These are phyloP conservation scores for Brassica juncea DNA, from an alignment of 345 rosid genomes.

Conservation along the genomic window DNA sequence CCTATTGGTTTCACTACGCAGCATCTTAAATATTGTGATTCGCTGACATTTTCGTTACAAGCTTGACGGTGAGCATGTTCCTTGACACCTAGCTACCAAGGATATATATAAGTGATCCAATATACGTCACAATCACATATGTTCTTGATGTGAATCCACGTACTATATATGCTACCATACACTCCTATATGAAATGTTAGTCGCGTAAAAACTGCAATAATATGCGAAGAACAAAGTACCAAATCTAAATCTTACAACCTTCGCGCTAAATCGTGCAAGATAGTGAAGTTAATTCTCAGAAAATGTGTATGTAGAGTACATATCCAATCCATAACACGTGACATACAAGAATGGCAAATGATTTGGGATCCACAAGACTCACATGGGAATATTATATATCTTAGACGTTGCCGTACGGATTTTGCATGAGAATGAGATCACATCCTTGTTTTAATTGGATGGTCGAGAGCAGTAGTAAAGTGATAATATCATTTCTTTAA, in stretches of 20 bases:
- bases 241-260: not conserved
- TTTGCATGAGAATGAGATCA: constrained; percentile 31
- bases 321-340: constrained; percentile 32
- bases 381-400: constrained; percentile 24
- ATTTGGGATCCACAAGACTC: constrained; percentile 25
- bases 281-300: constrained; percentile 8
- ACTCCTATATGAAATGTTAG: not conserved
- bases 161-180: not conserved
- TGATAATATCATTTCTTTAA: constrained; percentile 22
- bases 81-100: not conserved
- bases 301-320: not conserved
- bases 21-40: not conserved
- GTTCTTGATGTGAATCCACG: not conserved
- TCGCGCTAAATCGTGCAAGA: constrained; percentile 10
- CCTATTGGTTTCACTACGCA: not conserved
- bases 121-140: not conserved
- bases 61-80: not conserved
- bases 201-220: not conserved
- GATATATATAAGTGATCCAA: not conserved
- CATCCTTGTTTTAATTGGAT: constrained; percentile 38
- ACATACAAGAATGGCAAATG: constrained; percentile 31
- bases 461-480: constrained; percentile 30
- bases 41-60: not conserved
- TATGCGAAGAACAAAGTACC: not conserved
- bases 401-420: constrained; percentile 19